Evolutionary conservation across 768 basidiomycete genomes (phyloP).

Genomic region (Boletus subcaerulescens): DNA sequence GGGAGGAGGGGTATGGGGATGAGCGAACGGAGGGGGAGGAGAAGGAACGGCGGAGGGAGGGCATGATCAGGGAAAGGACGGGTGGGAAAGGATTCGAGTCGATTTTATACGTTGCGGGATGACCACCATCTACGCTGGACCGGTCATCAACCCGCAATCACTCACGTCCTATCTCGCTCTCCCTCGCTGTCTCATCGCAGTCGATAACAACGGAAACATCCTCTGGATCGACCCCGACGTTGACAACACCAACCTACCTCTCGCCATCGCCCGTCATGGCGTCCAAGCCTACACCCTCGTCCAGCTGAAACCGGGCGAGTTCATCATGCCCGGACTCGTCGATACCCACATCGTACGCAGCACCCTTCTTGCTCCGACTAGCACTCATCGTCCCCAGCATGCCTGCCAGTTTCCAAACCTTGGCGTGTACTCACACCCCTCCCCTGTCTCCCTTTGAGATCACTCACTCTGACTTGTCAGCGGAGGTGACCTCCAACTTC

Average conservation of each 20-base stretch:
- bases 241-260: conserved; percentile 41
- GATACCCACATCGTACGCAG: conserved; percentile 85
- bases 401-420: conserved; percentile 44
- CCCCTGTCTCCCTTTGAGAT: neutral
- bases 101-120: conserved; percentile 46
- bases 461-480: conserved; percentile 35
- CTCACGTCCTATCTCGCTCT: conserved; percentile 43
- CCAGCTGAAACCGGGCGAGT: conserved; percentile 50
- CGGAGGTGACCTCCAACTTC: conserved; percentile 81
- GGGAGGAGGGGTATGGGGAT: conserved; percentile 57
- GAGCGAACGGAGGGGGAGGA: conserved; percentile 69
- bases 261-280: conserved; percentile 53
- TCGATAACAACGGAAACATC: conserved; percentile 53
- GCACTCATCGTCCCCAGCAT: conserved; percentile 22
- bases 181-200: conserved; percentile 51
- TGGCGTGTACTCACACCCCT: conserved; percentile 28
- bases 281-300: conserved; percentile 32
- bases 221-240: conserved; percentile 71
- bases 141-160: conserved; percentile 52
- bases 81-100: conserved; percentile 33
- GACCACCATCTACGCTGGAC: conserved; percentile 50
- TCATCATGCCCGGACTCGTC: conserved; percentile 83
- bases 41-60: conserved; percentile 76
- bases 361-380: neutral
- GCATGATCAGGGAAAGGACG: conserved; percentile 42